A percentile compares a stretch with the other conserved stretches of the same genome.
Evolutionary conservation across 208 protist species (phyloP).

Genomic region (Phytomonas francai): DNA sequence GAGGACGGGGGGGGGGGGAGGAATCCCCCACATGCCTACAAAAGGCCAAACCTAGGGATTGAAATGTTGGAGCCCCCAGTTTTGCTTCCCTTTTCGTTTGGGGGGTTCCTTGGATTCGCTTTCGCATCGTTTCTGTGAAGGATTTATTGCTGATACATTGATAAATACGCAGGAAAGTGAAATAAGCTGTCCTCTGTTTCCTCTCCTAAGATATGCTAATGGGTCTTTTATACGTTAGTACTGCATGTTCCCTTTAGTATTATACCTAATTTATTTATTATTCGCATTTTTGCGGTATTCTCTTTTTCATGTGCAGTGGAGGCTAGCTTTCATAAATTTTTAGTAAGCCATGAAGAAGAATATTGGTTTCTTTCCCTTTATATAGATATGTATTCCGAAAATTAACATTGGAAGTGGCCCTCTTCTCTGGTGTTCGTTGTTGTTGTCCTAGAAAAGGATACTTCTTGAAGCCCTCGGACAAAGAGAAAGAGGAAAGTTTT

Average conservation of each 20-base stretch:
- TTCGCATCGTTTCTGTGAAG: neutral
- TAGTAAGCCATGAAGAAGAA: neutral
- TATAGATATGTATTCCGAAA: neutral
- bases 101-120: neutral
- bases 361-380: neutral
- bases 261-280: neutral
- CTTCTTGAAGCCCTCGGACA: neutral
- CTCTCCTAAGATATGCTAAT: conserved; percentile 2
- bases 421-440: neutral
- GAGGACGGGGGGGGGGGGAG: too few species aligned
- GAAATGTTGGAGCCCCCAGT: neutral
- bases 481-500: neutral
- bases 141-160: neutral
- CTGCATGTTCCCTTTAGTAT: neutral
- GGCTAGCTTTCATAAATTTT: neutral
- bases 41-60: neutral
- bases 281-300: neutral
- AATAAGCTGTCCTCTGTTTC: neutral
- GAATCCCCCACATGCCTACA: neutral
- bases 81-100: neutral
- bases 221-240: conserved; percentile 4
- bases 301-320: neutral
- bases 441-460: neutral
- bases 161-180: neutral
- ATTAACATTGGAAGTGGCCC: neutral